These are phyloP conservation scores for Colletotrichum tropicicola DNA, from an alignment of 2,329 filamentous ascomycete genomes.

Conservation along the genomic window DNA sequence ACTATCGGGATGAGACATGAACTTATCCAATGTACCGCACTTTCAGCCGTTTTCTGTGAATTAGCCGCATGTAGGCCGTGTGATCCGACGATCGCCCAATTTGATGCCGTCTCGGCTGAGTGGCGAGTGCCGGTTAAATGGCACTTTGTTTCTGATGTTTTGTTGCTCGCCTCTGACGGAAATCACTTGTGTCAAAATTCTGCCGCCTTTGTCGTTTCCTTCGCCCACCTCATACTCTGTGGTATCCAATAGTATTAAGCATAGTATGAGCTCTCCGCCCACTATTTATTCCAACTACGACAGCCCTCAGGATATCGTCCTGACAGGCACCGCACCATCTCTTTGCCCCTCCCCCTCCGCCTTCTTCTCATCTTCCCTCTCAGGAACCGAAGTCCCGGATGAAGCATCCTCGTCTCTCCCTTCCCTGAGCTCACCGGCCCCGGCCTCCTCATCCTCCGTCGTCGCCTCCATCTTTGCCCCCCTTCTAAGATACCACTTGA, in stretches of 20 bases:
- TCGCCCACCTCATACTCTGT: too few relatives aligned
- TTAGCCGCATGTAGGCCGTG: not conserved
- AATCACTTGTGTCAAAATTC: too few relatives aligned
- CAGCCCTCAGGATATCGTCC: not conserved
- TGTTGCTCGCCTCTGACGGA: too few relatives aligned
- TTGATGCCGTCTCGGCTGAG: not conserved
- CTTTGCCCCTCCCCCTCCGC: not conserved
- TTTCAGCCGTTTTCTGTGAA: not conserved
- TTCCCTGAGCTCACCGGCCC: not conserved
- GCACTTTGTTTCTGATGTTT: not conserved
- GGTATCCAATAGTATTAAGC: too few relatives aligned
- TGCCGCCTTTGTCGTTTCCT: too few relatives aligned
- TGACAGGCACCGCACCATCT: not conserved
- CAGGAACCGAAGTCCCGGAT: not conserved
- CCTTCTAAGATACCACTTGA: constrained; percentile 53
- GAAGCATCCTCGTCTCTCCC: not conserved
- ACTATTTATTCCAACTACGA: too few relatives aligned
- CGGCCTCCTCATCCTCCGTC: constrained; percentile 18
- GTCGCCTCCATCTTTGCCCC: constrained; percentile 36
- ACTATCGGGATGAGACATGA: not conserved
- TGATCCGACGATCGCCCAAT: not conserved
- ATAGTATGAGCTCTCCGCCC: too few relatives aligned
- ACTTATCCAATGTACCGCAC: not conserved
- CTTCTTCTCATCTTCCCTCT: not conserved
- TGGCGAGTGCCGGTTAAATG: constrained; percentile 2